Percentiles rank a stretch among this genome's conserved stretches.
These are phyloP conservation scores for Rhizomucor pusillus DNA, from an alignment of 371 early-diverging fungal species.

Conservation along the genomic window DNA sequence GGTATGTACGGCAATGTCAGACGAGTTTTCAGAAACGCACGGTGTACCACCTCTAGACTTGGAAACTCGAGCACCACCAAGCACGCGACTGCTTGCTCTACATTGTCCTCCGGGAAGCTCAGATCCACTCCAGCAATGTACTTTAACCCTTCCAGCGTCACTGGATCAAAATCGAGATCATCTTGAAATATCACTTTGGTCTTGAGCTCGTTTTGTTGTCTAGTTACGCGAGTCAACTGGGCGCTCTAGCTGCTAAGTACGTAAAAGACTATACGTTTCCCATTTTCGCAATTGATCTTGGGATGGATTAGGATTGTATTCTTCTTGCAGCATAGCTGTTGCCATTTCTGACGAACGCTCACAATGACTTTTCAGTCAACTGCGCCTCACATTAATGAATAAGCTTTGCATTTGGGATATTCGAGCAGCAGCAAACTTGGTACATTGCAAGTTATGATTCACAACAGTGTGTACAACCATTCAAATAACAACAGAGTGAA, in stretches of 20 bases:
- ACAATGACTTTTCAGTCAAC: too few relatives aligned
- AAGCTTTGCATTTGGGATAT: too few relatives aligned
- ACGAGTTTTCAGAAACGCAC: slow-evolving; percentile 50
- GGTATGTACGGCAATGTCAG: slow-evolving; percentile 78
- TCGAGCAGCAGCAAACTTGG: too few relatives aligned
- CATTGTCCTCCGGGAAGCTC: slow-evolving; percentile 66
- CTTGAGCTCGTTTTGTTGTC: slow-evolving; percentile 15
- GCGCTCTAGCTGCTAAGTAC: too few relatives aligned
- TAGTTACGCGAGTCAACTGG: slow-evolving; percentile 1
- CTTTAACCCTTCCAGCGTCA: slow-evolving; percentile 40
- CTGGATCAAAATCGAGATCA: slow-evolving; percentile 21
- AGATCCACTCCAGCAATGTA: slow-evolving; percentile 85
- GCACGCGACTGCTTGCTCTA: slow-evolving; percentile 72
- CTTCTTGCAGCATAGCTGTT: too few relatives aligned
- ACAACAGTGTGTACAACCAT: too few relatives aligned
- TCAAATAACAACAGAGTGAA: too few relatives aligned
- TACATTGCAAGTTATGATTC: too few relatives aligned
- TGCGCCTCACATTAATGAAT: too few relatives aligned
- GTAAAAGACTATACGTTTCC: slow-evolving; percentile 14
- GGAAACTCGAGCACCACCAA: slow-evolving; percentile 71
- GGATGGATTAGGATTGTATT: slow-evolving; percentile 20
- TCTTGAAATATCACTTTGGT: slow-evolving; percentile 13
- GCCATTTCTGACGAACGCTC: too few relatives aligned
- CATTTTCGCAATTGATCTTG: slow-evolving; percentile 17
- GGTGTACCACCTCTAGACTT: slow-evolving; percentile 50